These are phyloP conservation scores for Sugiyamaella marilandica DNA, from an alignment of 805 yeast genomes.

Conservation along the genomic window DNA sequence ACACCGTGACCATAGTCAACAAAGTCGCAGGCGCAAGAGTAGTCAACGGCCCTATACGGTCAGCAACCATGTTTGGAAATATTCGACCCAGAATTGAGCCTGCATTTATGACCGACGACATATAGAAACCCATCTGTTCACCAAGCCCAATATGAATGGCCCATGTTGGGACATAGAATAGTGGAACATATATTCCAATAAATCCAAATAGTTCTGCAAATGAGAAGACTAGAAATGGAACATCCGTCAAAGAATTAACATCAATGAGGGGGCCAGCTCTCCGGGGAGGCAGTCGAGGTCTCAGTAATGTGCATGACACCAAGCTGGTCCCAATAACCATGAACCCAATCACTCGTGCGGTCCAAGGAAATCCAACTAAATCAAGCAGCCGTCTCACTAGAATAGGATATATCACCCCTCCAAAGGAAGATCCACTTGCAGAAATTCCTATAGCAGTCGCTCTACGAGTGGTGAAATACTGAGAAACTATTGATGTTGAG, in stretches of 20 bases:
- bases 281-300: slow-evolving; percentile 30
- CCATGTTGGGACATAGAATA: slow-evolving; percentile 33
- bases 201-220: slow-evolving; percentile 27
- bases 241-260: slow-evolving; percentile 26
- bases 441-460: slow-evolving; percentile 45
- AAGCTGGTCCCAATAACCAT: slow-evolving; percentile 32
- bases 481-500: slow-evolving; percentile 41
- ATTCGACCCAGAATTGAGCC: slow-evolving; percentile 48
- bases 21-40: slow-evolving; percentile 31
- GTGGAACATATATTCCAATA: slow-evolving; percentile 32
- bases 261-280: slow-evolving; percentile 22
- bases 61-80: slow-evolving; percentile 44
- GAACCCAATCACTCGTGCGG: slow-evolving; percentile 44
- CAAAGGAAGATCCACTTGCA: slow-evolving; percentile 48
- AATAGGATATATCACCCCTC: slow-evolving; percentile 46
- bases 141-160: slow-evolving; percentile 25
- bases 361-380: slow-evolving; percentile 48
- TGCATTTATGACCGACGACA: slow-evolving; percentile 34
- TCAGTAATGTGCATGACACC: slow-evolving; percentile 22
- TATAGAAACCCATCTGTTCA: slow-evolving; percentile 22
- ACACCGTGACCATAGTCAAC: slow-evolving; percentile 30
- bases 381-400: slow-evolving; percentile 40
- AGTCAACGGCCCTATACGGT: slow-evolving; percentile 45
- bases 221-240: slow-evolving; percentile 23
- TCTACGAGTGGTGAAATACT: slow-evolving; percentile 42